These are phyloP conservation scores for Cryptococcus neoformans DNA, from an alignment of 1,284 basidiomycete species.

Conservation along the genomic window DNA sequence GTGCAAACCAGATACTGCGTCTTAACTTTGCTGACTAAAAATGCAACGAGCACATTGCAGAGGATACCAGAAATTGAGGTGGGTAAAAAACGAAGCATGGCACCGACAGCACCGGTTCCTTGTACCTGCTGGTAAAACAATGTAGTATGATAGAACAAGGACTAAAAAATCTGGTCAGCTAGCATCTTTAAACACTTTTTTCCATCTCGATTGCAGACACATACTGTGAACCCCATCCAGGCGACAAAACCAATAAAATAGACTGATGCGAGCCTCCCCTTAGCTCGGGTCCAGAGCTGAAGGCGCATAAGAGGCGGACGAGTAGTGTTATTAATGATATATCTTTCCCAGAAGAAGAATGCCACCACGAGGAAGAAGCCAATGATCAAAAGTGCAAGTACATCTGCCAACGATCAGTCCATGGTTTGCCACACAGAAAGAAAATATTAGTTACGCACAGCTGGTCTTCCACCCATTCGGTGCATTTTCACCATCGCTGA, in stretches of 20 bases:
- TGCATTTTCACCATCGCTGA: constrained; percentile 69
- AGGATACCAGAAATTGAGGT: constrained; percentile 67
- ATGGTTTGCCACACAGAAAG: constrained; percentile 37
- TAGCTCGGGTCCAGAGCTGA: constrained; percentile 64
- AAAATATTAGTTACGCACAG: constrained; percentile 55
- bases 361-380: constrained; percentile 58
- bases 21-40: constrained; percentile 29
- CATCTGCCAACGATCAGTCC: constrained; percentile 48
- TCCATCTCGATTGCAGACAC: constrained; percentile 9
- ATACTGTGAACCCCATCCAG: constrained; percentile 60
- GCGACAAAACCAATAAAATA: constrained; percentile 66
- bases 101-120: constrained; percentile 52
- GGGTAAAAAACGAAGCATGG: constrained; percentile 74
- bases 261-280: constrained; percentile 64
- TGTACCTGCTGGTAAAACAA: constrained; percentile 45
- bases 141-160: constrained; percentile 38
- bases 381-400: constrained; percentile 60
- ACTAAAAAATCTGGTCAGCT: constrained; percentile 7
- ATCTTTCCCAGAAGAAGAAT: constrained; percentile 59
- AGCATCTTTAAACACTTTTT: no score
- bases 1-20: constrained; percentile 56
- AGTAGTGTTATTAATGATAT: constrained; percentile 52
- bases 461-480: constrained; percentile 68
- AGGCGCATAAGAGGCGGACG: constrained; percentile 67
- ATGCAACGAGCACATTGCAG: constrained; percentile 58